phyloP scores from a whole-genome alignment of 306 rosid species.

The Vigna nakashimae region DNA sequence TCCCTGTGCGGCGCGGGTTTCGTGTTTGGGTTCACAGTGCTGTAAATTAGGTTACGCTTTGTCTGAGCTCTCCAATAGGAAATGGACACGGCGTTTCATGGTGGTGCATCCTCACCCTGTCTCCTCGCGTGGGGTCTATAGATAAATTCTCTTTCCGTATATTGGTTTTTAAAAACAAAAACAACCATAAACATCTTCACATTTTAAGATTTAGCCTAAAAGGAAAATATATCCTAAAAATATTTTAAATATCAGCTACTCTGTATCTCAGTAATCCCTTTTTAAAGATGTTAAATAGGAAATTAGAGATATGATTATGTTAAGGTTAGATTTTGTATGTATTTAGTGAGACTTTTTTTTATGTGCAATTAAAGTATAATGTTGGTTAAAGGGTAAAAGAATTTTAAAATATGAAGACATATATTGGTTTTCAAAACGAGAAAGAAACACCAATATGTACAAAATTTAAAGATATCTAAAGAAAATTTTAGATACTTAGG shows the following conservation, averaged over 20 bases:
- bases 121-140: background rate
- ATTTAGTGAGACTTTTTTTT: too few species aligned
- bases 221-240: background rate
- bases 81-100: slow-evolving; percentile 39
- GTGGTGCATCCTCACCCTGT: background rate
- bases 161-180: background rate
- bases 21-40: slow-evolving; percentile 13
- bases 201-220: background rate
- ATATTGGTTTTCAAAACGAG: too few species aligned
- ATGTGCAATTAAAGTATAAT: too few species aligned
- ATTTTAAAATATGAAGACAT: too few species aligned
- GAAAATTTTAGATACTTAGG: too few species aligned
- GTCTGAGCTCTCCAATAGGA: background rate
- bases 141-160: background rate
- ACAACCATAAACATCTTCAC: background rate
- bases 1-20: slow-evolving; percentile 51
- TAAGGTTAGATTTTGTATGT: too few species aligned
- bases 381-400: too few species aligned
- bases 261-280: too few species aligned
- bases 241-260: too few species aligned
- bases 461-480: too few species aligned
- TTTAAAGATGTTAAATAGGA: background rate
- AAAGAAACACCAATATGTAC: too few species aligned
- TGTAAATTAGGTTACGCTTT: slow-evolving; percentile 36
- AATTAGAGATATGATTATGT: background rate